Percentiles rank a stretch among this genome's conserved stretches.
Conservation (phyloP, 148 eudicot species). For the Amaranthus cruentus region DNA sequence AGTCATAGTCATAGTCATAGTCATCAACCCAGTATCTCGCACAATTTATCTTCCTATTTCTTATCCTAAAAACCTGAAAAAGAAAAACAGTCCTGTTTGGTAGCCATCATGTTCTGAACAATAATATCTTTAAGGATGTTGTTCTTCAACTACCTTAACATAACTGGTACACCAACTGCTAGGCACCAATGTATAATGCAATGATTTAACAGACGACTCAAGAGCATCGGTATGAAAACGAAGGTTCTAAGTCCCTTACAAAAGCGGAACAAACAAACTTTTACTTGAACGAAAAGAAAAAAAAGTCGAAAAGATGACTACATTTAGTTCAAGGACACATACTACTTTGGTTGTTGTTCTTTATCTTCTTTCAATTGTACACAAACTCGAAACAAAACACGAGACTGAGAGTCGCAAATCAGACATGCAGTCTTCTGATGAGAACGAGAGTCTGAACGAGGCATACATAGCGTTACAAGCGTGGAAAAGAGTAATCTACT, state of each 20-base stretch:
- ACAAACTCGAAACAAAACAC: conserved; percentile 35
- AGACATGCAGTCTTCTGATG: conserved; percentile 2
- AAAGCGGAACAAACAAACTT: conserved; percentile 11
- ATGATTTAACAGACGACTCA: conserved; percentile 20
- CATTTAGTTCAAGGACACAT: conserved; percentile 13
- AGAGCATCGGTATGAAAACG: background rate
- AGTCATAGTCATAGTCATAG: background rate
- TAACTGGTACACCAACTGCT: background rate
- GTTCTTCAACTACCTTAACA: conserved; percentile 20
- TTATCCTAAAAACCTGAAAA: too few species aligned
- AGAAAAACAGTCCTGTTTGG: background rate
- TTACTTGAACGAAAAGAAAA: background rate
- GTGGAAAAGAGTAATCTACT: conserved; percentile 58
- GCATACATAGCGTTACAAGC: conserved; percentile 68
- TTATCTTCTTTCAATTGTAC: conserved; percentile 15
- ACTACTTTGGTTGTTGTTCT: conserved; percentile 21
- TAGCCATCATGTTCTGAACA: conserved; percentile 7
- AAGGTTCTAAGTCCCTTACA: conserved; percentile 19
- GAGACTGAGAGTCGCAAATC: conserved; percentile 21
- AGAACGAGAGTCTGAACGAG: conserved; percentile 40
- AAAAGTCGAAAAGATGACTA: conserved; percentile 27
- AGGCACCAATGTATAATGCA: background rate
- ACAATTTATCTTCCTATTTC: background rate
- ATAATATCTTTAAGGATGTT: conserved; percentile 17
- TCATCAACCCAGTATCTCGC: background rate